Percentiles rank a stretch among this genome's conserved stretches.
Evolutionary conservation across 1,139 yeast species (phyloP).

Genomic region (Scheffersomyces insectosa): DNA sequence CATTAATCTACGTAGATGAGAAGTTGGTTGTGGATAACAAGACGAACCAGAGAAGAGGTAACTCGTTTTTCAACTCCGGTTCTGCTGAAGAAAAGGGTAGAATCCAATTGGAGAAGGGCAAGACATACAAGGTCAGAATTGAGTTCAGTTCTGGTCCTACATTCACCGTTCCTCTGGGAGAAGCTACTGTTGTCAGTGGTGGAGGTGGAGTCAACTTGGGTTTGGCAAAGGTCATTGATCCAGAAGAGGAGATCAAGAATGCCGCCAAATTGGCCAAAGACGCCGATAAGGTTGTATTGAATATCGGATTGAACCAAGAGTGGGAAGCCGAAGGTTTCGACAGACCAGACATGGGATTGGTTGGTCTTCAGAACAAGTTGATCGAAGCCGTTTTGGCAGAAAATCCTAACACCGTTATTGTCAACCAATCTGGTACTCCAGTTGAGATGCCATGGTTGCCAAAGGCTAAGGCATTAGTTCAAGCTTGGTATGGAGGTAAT

Average conservation of each 20-base stretch:
- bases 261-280: constrained; percentile 45
- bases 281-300: constrained; percentile 47
- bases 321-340: constrained; percentile 55
- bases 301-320: constrained; percentile 46
- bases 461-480: constrained; percentile 15
- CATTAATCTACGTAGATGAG: constrained; percentile 14
- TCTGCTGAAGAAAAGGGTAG: constrained; percentile 12
- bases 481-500: constrained; percentile 24
- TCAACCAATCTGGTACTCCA: constrained; percentile 21
- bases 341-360: constrained; percentile 36
- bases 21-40: constrained; percentile 16
- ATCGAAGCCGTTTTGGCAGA: constrained; percentile 13
- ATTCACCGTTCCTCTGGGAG: constrained; percentile 7
- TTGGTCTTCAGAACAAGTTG: constrained; percentile 16
- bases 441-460: constrained; percentile 19
- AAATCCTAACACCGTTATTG: constrained; percentile 17
- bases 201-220: constrained; percentile 52
- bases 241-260: constrained; percentile 30
- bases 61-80: constrained; percentile 15
- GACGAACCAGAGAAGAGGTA: constrained; percentile 12
- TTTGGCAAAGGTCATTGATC: constrained; percentile 21
- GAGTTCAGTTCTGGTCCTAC: constrained; percentile 15
- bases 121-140: constrained; percentile 9
- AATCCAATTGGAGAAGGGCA: constrained; percentile 9
- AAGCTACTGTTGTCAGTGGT: constrained; percentile 3